phyloP scores from a whole-genome alignment of 768 basidiomycete genomes.

The Naganishia randhawae region DNA sequence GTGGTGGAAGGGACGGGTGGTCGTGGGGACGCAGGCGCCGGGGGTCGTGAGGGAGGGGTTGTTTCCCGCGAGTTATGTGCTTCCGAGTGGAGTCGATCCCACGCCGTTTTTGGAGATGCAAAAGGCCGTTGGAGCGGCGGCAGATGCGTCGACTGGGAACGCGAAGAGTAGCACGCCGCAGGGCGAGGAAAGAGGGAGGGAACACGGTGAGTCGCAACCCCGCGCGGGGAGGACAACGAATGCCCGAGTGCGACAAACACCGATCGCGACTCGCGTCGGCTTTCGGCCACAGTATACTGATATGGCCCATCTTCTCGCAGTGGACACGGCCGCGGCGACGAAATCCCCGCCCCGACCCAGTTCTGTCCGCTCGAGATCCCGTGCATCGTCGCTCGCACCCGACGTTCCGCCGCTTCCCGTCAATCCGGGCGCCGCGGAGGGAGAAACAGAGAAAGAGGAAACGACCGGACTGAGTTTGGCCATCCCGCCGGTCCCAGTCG shows the following conservation, averaged over 20 bases:
- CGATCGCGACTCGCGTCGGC: background rate
- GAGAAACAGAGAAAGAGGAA: background rate
- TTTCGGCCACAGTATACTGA: background rate
- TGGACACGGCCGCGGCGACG: background rate
- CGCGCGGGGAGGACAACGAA: too few species aligned
- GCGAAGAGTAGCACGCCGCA: too few species aligned
- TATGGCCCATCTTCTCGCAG: background rate
- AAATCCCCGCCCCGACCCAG: slow-evolving; percentile 5
- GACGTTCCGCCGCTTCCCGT: slow-evolving; percentile 6
- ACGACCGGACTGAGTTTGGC: background rate
- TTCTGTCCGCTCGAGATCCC: slow-evolving; percentile 5
- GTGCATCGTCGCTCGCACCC: background rate
- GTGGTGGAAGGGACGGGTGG: slow-evolving; percentile 77
- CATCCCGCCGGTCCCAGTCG: background rate
- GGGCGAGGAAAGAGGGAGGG: too few species aligned
- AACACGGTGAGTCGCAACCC: too few species aligned
- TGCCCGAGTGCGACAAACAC: too few species aligned
- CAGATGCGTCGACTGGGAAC: background rate
- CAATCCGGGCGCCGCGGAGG: background rate
- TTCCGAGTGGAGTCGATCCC: slow-evolving; percentile 25
- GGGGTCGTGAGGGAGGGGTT: slow-evolving; percentile 75
- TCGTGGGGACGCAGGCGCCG: slow-evolving; percentile 52
- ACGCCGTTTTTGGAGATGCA: slow-evolving; percentile 29
- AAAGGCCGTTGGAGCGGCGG: background rate
- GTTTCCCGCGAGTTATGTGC: slow-evolving; percentile 68